Evolutionary conservation across 176 grass and related monocot species (phyloP), one percentile per base, ranked within the genome.

Genomic region (Juncus effusus): DNA sequence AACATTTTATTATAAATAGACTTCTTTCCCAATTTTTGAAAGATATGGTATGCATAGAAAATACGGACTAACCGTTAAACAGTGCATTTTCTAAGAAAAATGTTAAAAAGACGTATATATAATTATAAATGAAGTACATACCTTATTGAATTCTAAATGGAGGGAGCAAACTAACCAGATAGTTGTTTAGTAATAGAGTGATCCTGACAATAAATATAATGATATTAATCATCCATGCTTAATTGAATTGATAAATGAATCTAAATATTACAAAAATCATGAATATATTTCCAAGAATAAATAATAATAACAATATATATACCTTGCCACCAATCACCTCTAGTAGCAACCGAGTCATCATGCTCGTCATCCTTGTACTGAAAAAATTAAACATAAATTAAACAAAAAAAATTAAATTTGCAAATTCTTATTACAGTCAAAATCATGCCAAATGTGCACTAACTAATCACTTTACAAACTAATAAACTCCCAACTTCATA

Each of bases 291-390:
- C 10, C 51, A 64, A 55, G 3, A 68, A 59, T n/a, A 50, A 50
- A 54, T 28, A 28, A 28, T 28, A 28, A 15, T 65, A 10, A 73
- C 65, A 62, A 61, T 37, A 38, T 62, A 4, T 56, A 72, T 92
- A 97, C 88, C 94, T 97, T 93, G 94, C 88, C 94, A 93, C 94
- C 94, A 93, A 70, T 97, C 84, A 3, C 94, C 94, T 76, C 90
- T 87, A 62, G 85, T 93, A 77, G 87, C 94, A 52, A 49, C 35
- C 5, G 70, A 67, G 11, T 76, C 82, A 54, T 89, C 88, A 54
- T 89, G 83, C 49, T 74, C 73, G 67, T 82, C 80, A 36, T 7
- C 78, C 76, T 80, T 80, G 51, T 97, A 70, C 88, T 84, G 83
- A 10, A 79, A 14, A 66, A 41, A 3, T 41, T 8, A 14, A 8